Evolutionary conservation across 345 rosid genomes (phyloP).

Genomic region (Populus tremula): DNA sequence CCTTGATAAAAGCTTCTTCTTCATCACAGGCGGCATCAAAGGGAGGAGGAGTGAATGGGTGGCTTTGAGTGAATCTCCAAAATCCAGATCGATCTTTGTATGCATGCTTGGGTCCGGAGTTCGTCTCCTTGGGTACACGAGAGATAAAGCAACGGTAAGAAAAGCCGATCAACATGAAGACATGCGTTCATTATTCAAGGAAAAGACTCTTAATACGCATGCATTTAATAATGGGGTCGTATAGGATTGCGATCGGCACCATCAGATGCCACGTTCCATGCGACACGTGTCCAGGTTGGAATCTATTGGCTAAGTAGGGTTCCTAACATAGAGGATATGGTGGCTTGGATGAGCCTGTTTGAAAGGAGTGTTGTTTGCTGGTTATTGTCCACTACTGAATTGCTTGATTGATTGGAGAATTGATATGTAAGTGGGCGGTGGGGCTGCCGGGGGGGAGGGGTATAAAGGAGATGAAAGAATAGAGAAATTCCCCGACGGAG

Average conservation of each 20-base stretch:
- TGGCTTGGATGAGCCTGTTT: not conserved
- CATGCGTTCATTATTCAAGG: not conserved
- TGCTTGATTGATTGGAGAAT: constrained; percentile 10
- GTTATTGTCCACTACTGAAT: constrained; percentile 10
- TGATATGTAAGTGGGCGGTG: constrained; percentile 27
- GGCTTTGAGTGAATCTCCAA: not conserved
- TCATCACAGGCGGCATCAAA: too few species aligned
- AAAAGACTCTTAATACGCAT: not conserved
- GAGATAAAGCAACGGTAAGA: constrained; percentile 6
- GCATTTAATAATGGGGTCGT: not conserved
- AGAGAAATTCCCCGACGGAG: constrained; percentile 8
- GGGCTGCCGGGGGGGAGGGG: not conserved
- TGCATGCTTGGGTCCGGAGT: not conserved
- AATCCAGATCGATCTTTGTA: not conserved
- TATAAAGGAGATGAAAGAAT: not conserved
- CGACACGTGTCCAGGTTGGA: not conserved
- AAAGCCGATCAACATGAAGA: not conserved
- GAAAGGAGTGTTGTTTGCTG: not conserved
- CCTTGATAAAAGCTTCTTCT: too few species aligned
- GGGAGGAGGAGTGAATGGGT: not conserved
- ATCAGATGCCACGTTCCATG: constrained; percentile 18
- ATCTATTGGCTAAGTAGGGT: not conserved
- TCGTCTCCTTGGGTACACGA: constrained; percentile 24
- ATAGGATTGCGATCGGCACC: not conserved
- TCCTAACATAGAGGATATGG: not conserved